Percentiles rank a stretch among this genome's conserved stretches.
Conservation (phyloP, 345 rosid genomes). For the Ceriops decandra region DNA sequence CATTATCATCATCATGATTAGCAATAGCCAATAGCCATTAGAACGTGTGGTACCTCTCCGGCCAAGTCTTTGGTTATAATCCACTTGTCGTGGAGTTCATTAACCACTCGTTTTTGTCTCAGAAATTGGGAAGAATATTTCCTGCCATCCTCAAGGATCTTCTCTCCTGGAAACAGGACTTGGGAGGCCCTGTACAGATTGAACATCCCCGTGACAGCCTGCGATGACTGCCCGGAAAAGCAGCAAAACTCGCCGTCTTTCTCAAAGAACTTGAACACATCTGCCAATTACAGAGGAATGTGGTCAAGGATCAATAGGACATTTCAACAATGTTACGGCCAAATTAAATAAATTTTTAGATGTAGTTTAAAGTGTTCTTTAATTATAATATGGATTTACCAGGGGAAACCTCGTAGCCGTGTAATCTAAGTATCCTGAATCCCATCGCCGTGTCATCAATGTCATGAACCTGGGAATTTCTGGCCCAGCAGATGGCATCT, state of each 20-base stretch:
- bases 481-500: conserved; percentile 81
- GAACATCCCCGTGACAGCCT: conserved; percentile 75
- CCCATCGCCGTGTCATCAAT: conserved; percentile 91
- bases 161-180: conserved; percentile 56
- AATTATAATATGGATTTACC: conserved; percentile 34
- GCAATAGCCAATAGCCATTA: background rate
- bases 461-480: conserved; percentile 59
- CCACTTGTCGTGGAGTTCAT: conserved; percentile 71
- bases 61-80: conserved; percentile 73
- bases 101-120: conserved; percentile 42
- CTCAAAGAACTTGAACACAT: conserved; percentile 63
- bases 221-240: conserved; percentile 63
- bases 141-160: conserved; percentile 54
- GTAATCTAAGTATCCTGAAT: conserved; percentile 61
- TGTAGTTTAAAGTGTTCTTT: background rate
- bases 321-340: background rate
- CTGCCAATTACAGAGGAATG: conserved; percentile 26
- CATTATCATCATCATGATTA: background rate
- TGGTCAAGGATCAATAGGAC: background rate
- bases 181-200: conserved; percentile 75
- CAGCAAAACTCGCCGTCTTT: conserved; percentile 62
- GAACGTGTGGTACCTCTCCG: conserved; percentile 55
- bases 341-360: background rate
- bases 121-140: conserved; percentile 44
- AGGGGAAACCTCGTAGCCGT: conserved; percentile 66